Base-by-base conservation (phyloP, 2,329 filamentous ascomycete species). In the Thielaviopsis ethacetica region DNA sequence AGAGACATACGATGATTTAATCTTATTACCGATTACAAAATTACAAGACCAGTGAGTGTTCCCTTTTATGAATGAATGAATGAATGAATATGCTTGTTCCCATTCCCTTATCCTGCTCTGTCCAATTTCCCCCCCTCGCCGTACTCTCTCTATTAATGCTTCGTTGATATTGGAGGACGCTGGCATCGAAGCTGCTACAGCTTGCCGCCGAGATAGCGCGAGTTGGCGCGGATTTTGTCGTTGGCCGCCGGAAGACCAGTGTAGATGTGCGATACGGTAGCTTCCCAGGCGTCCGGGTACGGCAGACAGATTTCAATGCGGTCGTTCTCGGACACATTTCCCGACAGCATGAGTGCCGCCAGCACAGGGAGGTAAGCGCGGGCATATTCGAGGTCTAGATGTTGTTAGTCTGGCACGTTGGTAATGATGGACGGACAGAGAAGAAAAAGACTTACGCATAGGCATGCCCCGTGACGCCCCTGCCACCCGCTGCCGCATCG, bases 251-350 rank as follows among this genome's bases (percentile, higher is more conserved):
- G 73, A 57, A 73, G 69, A 41, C 76, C 76, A 0, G 75, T 79
- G 65, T 82, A 83, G 26, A 80, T 71, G 63, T 79, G 77, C 3
- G 71, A 68, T n/a, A 81, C 69, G 0, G 80, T 82, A 58, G 78
- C 73, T 2, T 67, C 65, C 81, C 81, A 84, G 7, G 71, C 75
- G 56, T 75, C 73, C 0, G 81, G 80, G 59, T 76, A 71, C 1
- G 81, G 81, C 58, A 84, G 63, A 0, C 80, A 80, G 10, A 84
- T 69, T 62, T 83, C 79, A 56, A 84, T 71, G 1, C 71, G 69
- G 63, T 83, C 80, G 27, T 78, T 75, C 24, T 72, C 71, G 15
- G 69, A 68, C 22, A 83, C 71, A 63, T 77, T 71, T 4, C 76
- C 73, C 0, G 78, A 81, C 38, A 77, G 69, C 63, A 84, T 75